Conservation (phyloP, 495 filamentous ascomycete genomes). For the Penicillium cataractarum region DNA sequence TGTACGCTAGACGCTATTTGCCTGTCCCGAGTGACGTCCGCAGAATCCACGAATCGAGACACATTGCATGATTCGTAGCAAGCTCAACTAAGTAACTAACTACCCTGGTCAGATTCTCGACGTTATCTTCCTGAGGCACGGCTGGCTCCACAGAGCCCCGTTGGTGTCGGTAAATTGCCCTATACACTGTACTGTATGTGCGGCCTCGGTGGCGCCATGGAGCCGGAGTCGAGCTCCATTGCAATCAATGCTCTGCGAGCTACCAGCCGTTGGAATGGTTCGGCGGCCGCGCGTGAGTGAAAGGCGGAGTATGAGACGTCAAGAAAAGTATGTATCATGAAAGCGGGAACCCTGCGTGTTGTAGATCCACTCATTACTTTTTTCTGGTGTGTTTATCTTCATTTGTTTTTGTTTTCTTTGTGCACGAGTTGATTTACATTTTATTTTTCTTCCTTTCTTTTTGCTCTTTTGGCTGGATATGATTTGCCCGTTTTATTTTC, state of each 20-base stretch:
- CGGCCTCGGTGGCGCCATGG: slow-evolving; percentile 18
- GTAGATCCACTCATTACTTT: background rate
- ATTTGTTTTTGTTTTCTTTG: background rate
- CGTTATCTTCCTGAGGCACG: background rate
- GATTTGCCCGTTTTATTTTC: slow-evolving; percentile 1
- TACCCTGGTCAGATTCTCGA: background rate
- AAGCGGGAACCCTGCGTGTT: background rate
- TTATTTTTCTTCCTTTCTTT: background rate
- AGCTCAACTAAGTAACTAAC: background rate
- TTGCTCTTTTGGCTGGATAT: background rate
- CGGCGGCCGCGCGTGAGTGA: slow-evolving; percentile 3
- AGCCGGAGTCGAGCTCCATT: slow-evolving; percentile 12
- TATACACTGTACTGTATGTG: slow-evolving; percentile 6
- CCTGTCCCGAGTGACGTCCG: background rate
- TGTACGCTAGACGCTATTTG: background rate
- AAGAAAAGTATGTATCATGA: background rate
- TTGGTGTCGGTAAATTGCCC: background rate
- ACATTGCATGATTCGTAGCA: background rate
- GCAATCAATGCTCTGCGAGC: slow-evolving; percentile 9
- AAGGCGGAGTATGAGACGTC: slow-evolving; percentile 6
- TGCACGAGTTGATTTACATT: background rate
- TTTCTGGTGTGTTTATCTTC: background rate
- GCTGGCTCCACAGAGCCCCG: background rate
- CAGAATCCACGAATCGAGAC: background rate
- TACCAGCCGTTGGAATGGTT: slow-evolving; percentile 18